phyloP scores from a whole-genome alignment of 1,284 basidiomycete genomes.

The Clitocybe nebularis region DNA sequence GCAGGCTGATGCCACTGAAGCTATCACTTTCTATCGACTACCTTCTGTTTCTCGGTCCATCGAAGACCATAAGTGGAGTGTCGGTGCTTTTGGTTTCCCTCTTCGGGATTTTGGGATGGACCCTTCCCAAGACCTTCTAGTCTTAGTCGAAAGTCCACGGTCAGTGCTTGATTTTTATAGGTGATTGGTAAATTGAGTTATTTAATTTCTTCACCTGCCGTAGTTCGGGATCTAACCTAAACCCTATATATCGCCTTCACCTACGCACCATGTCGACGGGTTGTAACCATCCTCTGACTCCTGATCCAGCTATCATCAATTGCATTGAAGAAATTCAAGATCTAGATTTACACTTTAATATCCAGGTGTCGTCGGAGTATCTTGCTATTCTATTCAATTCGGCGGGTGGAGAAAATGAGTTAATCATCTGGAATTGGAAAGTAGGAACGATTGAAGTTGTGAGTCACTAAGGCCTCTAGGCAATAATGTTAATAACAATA shows the following conservation, averaged over 20 bases:
- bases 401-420: conserved; percentile 32
- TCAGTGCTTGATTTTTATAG: conserved; percentile 21
- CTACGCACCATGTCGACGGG: conserved; percentile 46
- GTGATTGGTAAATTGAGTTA: background rate
- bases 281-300: conserved; percentile 39
- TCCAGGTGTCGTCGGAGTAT: conserved; percentile 46
- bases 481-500: conserved; percentile 4
- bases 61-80: conserved; percentile 42
- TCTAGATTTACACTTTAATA: conserved; percentile 31
- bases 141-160: conserved; percentile 45
- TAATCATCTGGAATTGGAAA: conserved; percentile 64
- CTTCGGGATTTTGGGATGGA: conserved; percentile 63
- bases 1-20: conserved; percentile 28
- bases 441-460: conserved; percentile 44
- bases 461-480: conserved; percentile 18
- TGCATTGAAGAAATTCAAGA: conserved; percentile 24
- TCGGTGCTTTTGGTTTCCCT: conserved; percentile 32
- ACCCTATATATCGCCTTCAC: conserved; percentile 32
- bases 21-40: conserved; percentile 43
- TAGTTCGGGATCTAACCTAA: conserved; percentile 13
- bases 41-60: conserved; percentile 47
- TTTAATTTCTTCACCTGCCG: background rate
- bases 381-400: conserved; percentile 44
- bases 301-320: conserved; percentile 28
- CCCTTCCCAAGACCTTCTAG: conserved; percentile 56